A percentile compares a stretch with the other conserved stretches of the same genome.
These are phyloP conservation scores for Amoeboaphelidium protococcarum DNA, from an alignment of 371 early-diverging fungal species.

Conservation along the genomic window DNA sequence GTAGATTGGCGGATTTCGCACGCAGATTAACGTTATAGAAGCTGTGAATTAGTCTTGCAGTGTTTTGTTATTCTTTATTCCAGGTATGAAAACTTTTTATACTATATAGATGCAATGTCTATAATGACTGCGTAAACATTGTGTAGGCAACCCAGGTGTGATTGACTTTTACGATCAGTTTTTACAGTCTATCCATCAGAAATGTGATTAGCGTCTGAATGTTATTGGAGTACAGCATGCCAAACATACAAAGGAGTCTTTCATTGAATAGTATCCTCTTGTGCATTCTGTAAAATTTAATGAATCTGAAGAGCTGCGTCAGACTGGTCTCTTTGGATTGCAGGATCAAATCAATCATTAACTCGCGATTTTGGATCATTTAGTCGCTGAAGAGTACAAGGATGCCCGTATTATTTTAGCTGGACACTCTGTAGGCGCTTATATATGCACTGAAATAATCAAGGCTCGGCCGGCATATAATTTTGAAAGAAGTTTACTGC, in stretches of 20 bases:
- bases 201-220: conserved; percentile 12
- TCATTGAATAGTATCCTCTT: not conserved
- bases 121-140: no score
- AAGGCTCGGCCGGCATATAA: conserved; percentile 23
- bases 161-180: conserved; percentile 37
- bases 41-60: no score
- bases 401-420: conserved; percentile 26
- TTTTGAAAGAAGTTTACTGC: conserved; percentile 27
- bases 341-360: conserved; percentile 37
- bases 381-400: conserved; percentile 16
- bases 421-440: conserved; percentile 39
- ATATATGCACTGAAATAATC: conserved; percentile 17
- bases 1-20: no score
- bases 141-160: conserved; percentile 44
- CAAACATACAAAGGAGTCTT: not conserved
- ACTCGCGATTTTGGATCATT: conserved; percentile 24
- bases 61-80: no score
- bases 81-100: no score
- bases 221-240: conserved; percentile 21
- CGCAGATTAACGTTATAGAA: no score
- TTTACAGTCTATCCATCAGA: conserved; percentile 18
- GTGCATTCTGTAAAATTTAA: not conserved
- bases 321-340: conserved; percentile 7
- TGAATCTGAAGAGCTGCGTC: conserved; percentile 1
- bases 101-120: no score